A percentile compares a stretch with the other conserved stretches of the same genome.
phyloP scores from a whole-genome alignment of 23 red algal species.

The Agarophyton chilense region DNA sequence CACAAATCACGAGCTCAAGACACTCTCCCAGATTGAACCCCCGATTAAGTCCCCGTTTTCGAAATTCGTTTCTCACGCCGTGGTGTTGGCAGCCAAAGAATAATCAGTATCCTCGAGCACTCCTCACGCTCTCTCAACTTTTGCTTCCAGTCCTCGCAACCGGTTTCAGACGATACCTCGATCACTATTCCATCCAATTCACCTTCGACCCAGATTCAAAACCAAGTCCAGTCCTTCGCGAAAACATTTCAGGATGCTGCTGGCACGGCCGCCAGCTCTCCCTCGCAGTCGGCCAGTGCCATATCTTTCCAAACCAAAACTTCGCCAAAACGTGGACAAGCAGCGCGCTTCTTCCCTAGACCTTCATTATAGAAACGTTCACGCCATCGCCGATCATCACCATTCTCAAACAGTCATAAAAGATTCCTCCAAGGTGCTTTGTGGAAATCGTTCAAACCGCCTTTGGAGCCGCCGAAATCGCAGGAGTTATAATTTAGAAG shows the following conservation, averaged over 20 bases:
- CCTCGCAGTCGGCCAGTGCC: not conserved
- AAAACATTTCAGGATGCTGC: not conserved
- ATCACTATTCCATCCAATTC: not conserved
- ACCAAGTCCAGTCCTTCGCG: not conserved
- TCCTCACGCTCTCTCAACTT: constrained; percentile 9
- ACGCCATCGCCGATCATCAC: not conserved
- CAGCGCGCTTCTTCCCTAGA: no score
- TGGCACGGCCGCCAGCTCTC: not conserved
- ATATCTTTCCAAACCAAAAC: not conserved
- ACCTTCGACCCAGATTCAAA: not conserved
- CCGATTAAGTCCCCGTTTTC: not conserved
- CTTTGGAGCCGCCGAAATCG: no score
- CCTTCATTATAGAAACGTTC: not conserved
- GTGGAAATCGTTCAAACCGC: no score
- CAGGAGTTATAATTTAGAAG: no score
- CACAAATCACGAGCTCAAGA: not conserved
- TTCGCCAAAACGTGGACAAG: not conserved
- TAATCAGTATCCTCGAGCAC: constrained; percentile 1
- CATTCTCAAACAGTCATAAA: not conserved
- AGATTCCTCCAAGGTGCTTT: no score
- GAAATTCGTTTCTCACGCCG: constrained; percentile 15
- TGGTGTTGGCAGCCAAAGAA: constrained; percentile 17
- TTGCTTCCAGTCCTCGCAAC: not conserved
- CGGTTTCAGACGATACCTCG: not conserved
- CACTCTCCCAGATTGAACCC: not conserved